Conservation (phyloP, 257 asterid species). For the Petunia axillaris region DNA sequence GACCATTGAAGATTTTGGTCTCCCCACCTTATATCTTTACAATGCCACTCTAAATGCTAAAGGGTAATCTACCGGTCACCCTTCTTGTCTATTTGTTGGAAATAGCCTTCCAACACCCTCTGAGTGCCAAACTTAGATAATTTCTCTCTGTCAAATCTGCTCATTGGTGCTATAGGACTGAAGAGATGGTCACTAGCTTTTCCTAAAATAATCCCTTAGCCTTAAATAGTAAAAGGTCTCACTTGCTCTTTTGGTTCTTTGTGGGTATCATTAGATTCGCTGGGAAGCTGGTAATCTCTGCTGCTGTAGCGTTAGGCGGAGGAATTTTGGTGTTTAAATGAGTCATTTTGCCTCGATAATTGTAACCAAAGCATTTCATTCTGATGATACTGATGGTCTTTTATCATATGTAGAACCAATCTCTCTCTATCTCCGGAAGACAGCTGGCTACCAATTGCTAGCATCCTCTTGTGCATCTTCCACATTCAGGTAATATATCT, state of each 20-base stretch:
- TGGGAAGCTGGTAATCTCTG: not conserved
- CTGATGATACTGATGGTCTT: slow-evolving; percentile 21
- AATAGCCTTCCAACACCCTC: not conserved
- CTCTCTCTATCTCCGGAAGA: slow-evolving; percentile 92
- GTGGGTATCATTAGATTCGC: slow-evolving; percentile 5
- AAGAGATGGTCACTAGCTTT: slow-evolving; percentile 4
- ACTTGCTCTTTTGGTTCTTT: not conserved
- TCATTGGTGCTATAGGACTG: not conserved
- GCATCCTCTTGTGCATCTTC: slow-evolving; percentile 83
- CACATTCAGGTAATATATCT: slow-evolving; percentile 75
- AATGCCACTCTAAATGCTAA: slow-evolving; percentile 1
- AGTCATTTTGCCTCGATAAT: not conserved
- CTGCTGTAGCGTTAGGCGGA: not conserved
- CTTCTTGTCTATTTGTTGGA: not conserved
- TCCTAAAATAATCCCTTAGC: not conserved
- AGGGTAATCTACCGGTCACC: not conserved
- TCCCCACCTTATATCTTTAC: not conserved
- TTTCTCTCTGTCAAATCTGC: not conserved
- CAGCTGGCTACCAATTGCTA: slow-evolving; percentile 94
- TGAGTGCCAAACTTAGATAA: not conserved
- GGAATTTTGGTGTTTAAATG: not conserved
- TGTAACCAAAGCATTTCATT: not conserved
- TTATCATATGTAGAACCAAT: slow-evolving; percentile 53
- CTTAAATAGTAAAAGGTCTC: not conserved
- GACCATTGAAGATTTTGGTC: not conserved